Evolutionary conservation across 2,329 filamentous ascomycete genomes (phyloP).

Genomic region (Purpureocillium lavendulum): DNA sequence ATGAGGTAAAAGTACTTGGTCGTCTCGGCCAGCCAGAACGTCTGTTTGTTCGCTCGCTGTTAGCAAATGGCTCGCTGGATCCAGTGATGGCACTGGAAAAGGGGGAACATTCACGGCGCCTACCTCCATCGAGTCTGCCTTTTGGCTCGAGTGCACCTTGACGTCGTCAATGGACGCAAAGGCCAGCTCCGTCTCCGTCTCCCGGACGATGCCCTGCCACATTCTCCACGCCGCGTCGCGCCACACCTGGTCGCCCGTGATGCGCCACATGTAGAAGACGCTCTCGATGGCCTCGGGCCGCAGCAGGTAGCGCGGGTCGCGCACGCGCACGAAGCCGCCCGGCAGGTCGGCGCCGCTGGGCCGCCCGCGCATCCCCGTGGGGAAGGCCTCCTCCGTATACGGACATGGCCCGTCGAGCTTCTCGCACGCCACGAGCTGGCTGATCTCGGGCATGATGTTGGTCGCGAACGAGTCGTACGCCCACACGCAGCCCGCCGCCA

Average conservation of each 20-base stretch:
- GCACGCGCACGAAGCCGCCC: constrained; percentile 50
- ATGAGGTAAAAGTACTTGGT: constrained; percentile 72
- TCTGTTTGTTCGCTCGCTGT: constrained; percentile 22
- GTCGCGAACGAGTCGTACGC: constrained; percentile 40
- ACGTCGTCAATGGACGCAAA: constrained; percentile 33
- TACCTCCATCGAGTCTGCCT: constrained; percentile 55
- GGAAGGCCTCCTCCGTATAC: constrained; percentile 19
- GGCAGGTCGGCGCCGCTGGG: constrained; percentile 19
- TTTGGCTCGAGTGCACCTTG: constrained; percentile 16
- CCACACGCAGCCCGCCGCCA: constrained; percentile 47
- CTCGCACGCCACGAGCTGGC: constrained; percentile 27
- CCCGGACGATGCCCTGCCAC: constrained; percentile 33
- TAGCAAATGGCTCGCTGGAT: not conserved
- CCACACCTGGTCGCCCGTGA: constrained; percentile 36
- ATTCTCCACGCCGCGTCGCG: constrained; percentile 38
- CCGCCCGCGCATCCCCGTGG: not conserved
- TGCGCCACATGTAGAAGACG: constrained; percentile 42
- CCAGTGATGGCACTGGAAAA: not conserved
- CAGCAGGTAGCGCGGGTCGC: constrained; percentile 33
- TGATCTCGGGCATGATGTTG: constrained; percentile 46
- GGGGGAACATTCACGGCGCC: constrained; percentile 11
- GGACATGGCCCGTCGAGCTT: constrained; percentile 25
- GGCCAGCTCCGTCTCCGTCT: constrained; percentile 34
- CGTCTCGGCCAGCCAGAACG: constrained; percentile 69
- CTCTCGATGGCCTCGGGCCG: constrained; percentile 45